Conservation (phyloP, 2,329 filamentous ascomycete genomes). For the Metarhizium anisopliae region DNA sequence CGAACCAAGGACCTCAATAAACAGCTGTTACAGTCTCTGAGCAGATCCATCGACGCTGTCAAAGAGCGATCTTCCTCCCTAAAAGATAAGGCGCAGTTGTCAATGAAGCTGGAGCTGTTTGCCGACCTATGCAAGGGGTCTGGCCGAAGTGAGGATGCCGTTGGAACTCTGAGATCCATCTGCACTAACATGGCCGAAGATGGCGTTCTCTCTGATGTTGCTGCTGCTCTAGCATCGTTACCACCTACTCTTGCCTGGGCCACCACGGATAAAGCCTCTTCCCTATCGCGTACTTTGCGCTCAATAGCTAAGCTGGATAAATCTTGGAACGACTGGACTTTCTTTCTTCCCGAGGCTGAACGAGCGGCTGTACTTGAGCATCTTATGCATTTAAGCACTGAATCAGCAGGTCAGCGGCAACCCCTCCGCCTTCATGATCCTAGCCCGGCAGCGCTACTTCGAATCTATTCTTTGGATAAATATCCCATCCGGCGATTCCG, state of each 20-base stretch:
- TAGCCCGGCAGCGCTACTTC: slow-evolving; percentile 36
- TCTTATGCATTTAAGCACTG: slow-evolving; percentile 41
- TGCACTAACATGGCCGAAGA: slow-evolving; percentile 51
- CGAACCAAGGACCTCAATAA: slow-evolving; percentile 27
- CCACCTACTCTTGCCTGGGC: slow-evolving; percentile 46
- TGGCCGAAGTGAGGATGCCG: slow-evolving; percentile 47
- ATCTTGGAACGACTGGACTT: slow-evolving; percentile 48
- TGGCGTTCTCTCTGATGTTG: slow-evolving; percentile 46
- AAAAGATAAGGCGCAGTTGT: slow-evolving; percentile 49
- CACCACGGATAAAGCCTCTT: slow-evolving; percentile 36
- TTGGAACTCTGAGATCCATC: slow-evolving; percentile 50
- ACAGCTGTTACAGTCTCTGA: slow-evolving; percentile 46
- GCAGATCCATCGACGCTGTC: slow-evolving; percentile 55
- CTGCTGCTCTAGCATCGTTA: slow-evolving; percentile 35
- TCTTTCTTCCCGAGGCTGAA: slow-evolving; percentile 40
- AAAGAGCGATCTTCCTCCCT: slow-evolving; percentile 44
- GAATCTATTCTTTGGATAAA: slow-evolving; percentile 38
- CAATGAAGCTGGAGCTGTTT: slow-evolving; percentile 57
- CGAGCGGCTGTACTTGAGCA: slow-evolving; percentile 53
- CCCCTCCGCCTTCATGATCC: slow-evolving; percentile 34
- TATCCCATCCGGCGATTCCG: slow-evolving; percentile 46
- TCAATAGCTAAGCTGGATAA: slow-evolving; percentile 51
- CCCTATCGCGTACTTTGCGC: slow-evolving; percentile 50
- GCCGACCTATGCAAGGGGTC: slow-evolving; percentile 49
- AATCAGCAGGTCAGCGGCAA: slow-evolving; percentile 22